A percentile compares a stretch with the other conserved stretches of the same genome.
Conservation (phyloP, 225 moss, liverwort and hornwort genomes). For the Pseudisothecium myosuroides region DNA sequence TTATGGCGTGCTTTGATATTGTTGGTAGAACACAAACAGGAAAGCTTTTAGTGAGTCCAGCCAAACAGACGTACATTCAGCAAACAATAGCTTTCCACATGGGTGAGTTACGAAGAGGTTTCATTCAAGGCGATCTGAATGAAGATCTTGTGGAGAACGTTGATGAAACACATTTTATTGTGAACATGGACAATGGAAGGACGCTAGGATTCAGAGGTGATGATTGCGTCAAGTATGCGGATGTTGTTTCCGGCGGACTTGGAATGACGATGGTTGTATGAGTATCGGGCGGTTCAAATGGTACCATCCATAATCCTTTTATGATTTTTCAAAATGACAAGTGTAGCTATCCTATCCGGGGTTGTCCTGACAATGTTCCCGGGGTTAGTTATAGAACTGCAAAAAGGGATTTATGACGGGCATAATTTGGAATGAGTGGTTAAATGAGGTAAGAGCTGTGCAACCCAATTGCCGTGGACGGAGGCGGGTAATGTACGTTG, state of each 20-base stretch:
- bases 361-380: accelerated
- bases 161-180: too few species aligned
- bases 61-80: not conserved
- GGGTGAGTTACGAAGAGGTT: not conserved
- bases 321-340: not conserved
- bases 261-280: not conserved
- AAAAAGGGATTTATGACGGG: accelerated
- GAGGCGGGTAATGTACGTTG: accelerated
- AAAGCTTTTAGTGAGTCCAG: not conserved
- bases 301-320: too few species aligned
- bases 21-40: not conserved
- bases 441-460: too few species aligned
- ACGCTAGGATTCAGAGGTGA: not conserved
- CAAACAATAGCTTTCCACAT: not conserved
- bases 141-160: too few species aligned
- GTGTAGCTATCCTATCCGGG: not conserved
- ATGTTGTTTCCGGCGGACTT: not conserved
- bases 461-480: not conserved
- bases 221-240: not conserved
- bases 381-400: not conserved
- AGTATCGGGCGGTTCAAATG: not conserved
- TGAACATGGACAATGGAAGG: not conserved
- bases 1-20: not conserved
- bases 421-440: not conserved
- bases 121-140: too few species aligned